These are phyloP conservation scores for Hypomyces perniciosus DNA, from an alignment of 2,329 filamentous ascomycete species.

Conservation along the genomic window DNA sequence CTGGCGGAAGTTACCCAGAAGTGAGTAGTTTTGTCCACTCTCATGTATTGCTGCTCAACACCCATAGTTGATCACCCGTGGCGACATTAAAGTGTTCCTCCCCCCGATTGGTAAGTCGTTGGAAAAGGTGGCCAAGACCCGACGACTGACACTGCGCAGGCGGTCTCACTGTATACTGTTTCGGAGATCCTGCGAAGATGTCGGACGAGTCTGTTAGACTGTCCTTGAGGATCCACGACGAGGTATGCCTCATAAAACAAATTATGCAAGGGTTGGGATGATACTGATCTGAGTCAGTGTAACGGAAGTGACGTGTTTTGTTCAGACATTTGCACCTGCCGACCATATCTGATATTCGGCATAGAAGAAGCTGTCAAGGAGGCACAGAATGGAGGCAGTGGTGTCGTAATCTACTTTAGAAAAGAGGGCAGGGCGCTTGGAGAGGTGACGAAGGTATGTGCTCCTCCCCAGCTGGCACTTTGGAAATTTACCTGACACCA, in stretches of 20 bases:
- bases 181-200: conserved; percentile 92
- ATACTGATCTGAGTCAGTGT: conserved; percentile 45
- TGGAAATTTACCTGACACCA: conserved; percentile 24
- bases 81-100: conserved; percentile 91
- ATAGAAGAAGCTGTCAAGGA: conserved; percentile 97
- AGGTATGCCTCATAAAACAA: conserved; percentile 34
- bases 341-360: conserved; percentile 92
- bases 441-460: conserved; percentile 84
- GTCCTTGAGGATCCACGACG: conserved; percentile 73
- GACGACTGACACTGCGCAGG: conserved; percentile 35
- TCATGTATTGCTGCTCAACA: conserved; percentile 16
- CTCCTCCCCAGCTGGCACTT: not conserved
- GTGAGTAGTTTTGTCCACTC: conserved; percentile 25
- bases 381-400: conserved; percentile 87
- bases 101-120: conserved; percentile 71
- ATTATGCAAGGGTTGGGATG: not conserved
- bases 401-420: conserved; percentile 96
- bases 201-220: conserved; percentile 75
- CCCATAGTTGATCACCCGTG: conserved; percentile 72
- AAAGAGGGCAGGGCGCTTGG: conserved; percentile 94
- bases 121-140: too few species aligned
- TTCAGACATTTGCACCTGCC: conserved; percentile 95
- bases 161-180: conserved; percentile 92
- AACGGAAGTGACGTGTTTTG: conserved; percentile 98
- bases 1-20: conserved; percentile 92